A percentile compares a stretch with the other conserved stretches of the same genome.
Conservation (phyloP, 192 early-diverging fungal genomes). For the Umbelopsis isabellina region DNA sequence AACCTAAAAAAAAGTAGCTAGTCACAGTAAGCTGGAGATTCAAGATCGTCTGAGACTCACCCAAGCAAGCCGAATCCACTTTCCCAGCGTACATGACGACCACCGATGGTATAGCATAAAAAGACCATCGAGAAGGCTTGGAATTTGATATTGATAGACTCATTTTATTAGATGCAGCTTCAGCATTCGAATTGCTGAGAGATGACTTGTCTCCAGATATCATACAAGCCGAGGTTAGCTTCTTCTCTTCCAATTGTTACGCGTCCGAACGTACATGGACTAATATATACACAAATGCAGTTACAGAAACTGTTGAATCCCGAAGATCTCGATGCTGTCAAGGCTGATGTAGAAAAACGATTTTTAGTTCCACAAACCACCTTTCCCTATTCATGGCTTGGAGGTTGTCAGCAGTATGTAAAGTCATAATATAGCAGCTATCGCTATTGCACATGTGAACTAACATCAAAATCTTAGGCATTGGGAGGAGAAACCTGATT, state of each 20-base stretch:
- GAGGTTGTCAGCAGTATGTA: constrained; percentile 57
- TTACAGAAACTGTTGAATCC: neutral
- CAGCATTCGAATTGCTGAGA: too few relatives aligned
- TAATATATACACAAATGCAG: neutral
- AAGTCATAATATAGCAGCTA: neutral
- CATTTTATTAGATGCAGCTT: too few relatives aligned
- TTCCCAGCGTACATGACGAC: too few relatives aligned
- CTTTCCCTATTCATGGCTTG: constrained; percentile 58
- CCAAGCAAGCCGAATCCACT: neutral
- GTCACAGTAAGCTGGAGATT: constrained; percentile 1
- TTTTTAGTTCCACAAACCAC: constrained; percentile 56
- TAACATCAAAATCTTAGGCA: constrained; percentile 24
- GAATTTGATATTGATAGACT: too few relatives aligned
- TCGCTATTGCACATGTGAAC: neutral
- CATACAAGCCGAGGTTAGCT: too few relatives aligned
- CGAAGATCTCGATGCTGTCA: constrained; percentile 30
- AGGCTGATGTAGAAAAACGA: constrained; percentile 52
- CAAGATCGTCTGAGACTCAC: neutral
- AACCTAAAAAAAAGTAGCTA: neutral
- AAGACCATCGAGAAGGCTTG: too few relatives aligned
- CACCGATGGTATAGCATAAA: too few relatives aligned
- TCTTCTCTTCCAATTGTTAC: too few relatives aligned
- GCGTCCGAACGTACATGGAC: too few relatives aligned
- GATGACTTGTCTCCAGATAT: too few relatives aligned
- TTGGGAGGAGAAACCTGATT: constrained; percentile 50